Percentiles rank a stretch among this genome's conserved stretches.
phyloP scores from a whole-genome alignment of 495 filamentous ascomycete species.

The Sordaria brevicollis region DNA sequence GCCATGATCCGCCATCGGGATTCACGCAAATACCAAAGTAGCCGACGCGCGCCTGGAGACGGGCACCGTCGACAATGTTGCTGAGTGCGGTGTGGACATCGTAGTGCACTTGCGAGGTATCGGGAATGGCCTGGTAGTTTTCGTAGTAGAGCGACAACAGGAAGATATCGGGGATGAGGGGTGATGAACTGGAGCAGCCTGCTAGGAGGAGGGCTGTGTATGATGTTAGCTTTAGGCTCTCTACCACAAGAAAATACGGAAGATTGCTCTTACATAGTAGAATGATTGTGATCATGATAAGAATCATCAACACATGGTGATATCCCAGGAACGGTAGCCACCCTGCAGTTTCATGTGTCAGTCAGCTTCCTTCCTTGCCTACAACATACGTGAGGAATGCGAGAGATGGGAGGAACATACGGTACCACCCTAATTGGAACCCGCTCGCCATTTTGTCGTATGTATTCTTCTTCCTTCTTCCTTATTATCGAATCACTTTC shows the following conservation, averaged over 20 bases:
- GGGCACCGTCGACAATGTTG: slow-evolving; percentile 59
- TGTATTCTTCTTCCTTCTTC: slow-evolving; percentile 14
- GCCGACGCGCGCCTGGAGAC: slow-evolving; percentile 59
- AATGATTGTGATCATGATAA: slow-evolving; percentile 90
- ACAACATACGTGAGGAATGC: neutral
- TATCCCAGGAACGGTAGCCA: slow-evolving; percentile 93
- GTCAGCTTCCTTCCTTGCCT: slow-evolving; percentile 6
- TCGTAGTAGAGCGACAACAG: slow-evolving; percentile 68
- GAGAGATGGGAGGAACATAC: slow-evolving; percentile 17
- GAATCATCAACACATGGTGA: slow-evolving; percentile 96
- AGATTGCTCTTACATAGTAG: slow-evolving; percentile 70
- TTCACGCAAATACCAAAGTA: slow-evolving; percentile 68
- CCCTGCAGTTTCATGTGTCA: slow-evolving; percentile 38
- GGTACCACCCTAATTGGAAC: slow-evolving; percentile 38
- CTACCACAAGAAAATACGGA: neutral
- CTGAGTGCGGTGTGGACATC: slow-evolving; percentile 65
- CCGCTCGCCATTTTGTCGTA: neutral
- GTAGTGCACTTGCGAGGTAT: slow-evolving; percentile 73
- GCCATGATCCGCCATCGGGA: slow-evolving; percentile 57
- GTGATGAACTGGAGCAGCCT: slow-evolving; percentile 68
- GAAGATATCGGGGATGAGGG: slow-evolving; percentile 69
- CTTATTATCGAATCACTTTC: neutral
- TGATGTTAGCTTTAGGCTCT: neutral
- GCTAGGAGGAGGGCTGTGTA: slow-evolving; percentile 61
- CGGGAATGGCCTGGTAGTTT: slow-evolving; percentile 52